Evolutionary conservation across 352 stramenopile species (phyloP).

Genomic region (Phytophthora constricta): DNA sequence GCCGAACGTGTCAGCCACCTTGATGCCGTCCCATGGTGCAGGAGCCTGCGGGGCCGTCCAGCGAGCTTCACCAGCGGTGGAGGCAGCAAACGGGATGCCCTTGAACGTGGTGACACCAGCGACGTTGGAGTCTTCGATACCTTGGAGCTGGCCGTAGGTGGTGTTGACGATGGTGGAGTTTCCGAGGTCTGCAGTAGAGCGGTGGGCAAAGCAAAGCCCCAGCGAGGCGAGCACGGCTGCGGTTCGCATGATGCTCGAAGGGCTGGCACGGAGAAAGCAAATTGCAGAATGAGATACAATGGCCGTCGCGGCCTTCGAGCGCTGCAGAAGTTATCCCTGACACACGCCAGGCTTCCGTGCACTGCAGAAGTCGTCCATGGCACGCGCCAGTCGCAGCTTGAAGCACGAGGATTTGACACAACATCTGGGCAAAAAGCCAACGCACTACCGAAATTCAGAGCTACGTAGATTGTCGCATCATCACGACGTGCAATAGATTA

Average conservation of each 20-base stretch:
- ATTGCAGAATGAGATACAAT: slow-evolving; percentile 3
- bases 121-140: background rate
- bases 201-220: background rate
- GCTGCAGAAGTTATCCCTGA: no score
- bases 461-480: no score
- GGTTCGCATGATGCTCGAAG: background rate
- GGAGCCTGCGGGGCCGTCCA: slow-evolving; percentile 3
- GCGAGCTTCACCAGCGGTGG: slow-evolving; percentile 7
- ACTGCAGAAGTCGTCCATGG: no score
- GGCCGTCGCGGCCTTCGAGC: no score
- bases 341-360: no score
- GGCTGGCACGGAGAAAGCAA: background rate
- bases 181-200: background rate
- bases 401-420: no score
- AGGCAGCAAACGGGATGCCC: slow-evolving; percentile 8
- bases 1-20: slow-evolving; percentile 4
- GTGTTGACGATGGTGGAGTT: slow-evolving; percentile 5
- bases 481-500: no score
- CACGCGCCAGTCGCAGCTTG: no score
- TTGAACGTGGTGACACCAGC: slow-evolving; percentile 7
- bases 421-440: no score
- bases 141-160: slow-evolving; percentile 2
- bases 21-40: background rate
- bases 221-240: background rate
- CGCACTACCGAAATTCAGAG: no score